Evolutionary conservation across 2,329 filamentous ascomycete genomes (phyloP).

Genomic region (Fusarium newnesense): DNA sequence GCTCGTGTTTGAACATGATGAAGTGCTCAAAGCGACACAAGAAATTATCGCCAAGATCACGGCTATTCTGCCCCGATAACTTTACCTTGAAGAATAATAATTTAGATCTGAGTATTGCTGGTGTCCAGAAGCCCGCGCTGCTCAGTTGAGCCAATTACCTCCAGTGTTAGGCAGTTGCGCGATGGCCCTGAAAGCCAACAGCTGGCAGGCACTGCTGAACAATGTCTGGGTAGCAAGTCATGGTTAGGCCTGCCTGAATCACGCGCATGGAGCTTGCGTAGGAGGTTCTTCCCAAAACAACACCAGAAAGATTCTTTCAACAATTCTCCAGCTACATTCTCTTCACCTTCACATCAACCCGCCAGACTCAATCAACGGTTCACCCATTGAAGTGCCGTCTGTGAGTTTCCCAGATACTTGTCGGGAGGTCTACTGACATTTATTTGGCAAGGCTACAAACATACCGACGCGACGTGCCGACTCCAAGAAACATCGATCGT

Average conservation of each 20-base stretch:
- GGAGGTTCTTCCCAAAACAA: no score
- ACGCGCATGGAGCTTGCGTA: no score
- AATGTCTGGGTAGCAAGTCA: accelerated
- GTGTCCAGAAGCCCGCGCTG: accelerated
- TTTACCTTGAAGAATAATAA: not conserved
- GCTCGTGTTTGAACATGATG: not conserved
- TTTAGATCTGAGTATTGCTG: accelerated
- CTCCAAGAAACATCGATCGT: no score
- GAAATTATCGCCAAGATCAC: not conserved
- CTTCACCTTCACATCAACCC: no score
- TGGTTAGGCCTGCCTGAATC: accelerated
- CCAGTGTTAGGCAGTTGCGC: no score
- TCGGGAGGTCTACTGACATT: no score
- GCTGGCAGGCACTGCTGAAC: not conserved
- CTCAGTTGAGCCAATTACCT: not conserved
- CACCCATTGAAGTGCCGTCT: accelerated
- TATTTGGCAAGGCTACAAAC: not conserved
- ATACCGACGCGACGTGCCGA: not conserved
- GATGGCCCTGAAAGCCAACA: accelerated
- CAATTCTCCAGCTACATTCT: accelerated
- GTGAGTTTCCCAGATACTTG: not conserved
- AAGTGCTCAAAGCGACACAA: not conserved
- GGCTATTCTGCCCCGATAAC: accelerated
- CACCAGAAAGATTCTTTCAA: not conserved
- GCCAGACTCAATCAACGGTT: accelerated